phyloP scores from a whole-genome alignment of 257 asterid genomes.

The Solanum boliviense region DNA sequence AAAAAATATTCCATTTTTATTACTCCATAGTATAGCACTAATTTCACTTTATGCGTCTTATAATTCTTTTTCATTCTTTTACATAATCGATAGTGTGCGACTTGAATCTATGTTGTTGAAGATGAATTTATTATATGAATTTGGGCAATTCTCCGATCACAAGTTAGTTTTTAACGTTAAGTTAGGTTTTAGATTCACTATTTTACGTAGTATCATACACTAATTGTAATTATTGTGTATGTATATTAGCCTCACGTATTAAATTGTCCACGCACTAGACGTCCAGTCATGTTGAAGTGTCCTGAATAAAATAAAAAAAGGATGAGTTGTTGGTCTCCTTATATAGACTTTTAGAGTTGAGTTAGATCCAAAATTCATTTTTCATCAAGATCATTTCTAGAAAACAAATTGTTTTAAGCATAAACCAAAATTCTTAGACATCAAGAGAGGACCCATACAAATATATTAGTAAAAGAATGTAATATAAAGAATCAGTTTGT shows the following conservation, averaged over 20 bases:
- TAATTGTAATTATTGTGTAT: background rate
- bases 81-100: background rate
- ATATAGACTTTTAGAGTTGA: background rate
- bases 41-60: background rate
- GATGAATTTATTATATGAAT: background rate
- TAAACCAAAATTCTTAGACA: background rate
- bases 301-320: background rate
- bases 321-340: background rate
- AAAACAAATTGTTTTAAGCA: background rate
- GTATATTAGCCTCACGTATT: background rate
- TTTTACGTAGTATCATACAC: background rate
- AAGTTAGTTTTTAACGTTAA: background rate
- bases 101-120: background rate
- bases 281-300: background rate
- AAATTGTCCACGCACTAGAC: background rate
- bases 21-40: background rate
- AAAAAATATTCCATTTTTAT: background rate
- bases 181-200: background rate
- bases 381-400: background rate
- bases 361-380: background rate
- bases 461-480: background rate
- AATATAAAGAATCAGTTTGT: background rate
- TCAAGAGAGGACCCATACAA: background rate
- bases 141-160: background rate
- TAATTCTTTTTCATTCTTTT: background rate